phyloP scores from a whole-genome alignment of 2,329 filamentous ascomycete genomes.

The Paraconiothyrium brasiliense region DNA sequence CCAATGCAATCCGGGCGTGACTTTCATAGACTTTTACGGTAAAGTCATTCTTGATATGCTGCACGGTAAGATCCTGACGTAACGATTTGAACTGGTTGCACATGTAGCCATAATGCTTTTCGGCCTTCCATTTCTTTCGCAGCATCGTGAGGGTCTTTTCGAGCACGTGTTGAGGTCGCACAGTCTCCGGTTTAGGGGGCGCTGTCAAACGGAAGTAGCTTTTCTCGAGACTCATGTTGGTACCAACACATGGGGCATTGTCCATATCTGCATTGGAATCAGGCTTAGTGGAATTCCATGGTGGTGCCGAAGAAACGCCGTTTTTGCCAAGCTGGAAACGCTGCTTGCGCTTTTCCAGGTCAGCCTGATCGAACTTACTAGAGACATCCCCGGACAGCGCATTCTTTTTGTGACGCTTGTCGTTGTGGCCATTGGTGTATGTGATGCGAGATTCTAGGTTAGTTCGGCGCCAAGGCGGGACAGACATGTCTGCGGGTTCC shows the following conservation, averaged over 20 bases:
- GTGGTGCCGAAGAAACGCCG: slow-evolving; percentile 64
- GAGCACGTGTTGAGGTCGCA: slow-evolving; percentile 83
- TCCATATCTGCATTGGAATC: slow-evolving; percentile 59
- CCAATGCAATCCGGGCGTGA: slow-evolving; percentile 94
- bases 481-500: slow-evolving; percentile 61
- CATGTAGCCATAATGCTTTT: slow-evolving; percentile 95
- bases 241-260: slow-evolving; percentile 81
- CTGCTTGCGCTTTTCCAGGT: slow-evolving; percentile 86
- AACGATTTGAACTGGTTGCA: slow-evolving; percentile 99
- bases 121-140: slow-evolving; percentile 93
- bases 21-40: slow-evolving; percentile 97
- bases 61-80: slow-evolving; percentile 96
- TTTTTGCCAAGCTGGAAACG: slow-evolving; percentile 74
- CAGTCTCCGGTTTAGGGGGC: slow-evolving; percentile 85
- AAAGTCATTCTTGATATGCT: slow-evolving; percentile 96
- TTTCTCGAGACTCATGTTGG: slow-evolving; percentile 87
- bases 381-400: slow-evolving; percentile 60
- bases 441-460: slow-evolving; percentile 79
- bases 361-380: slow-evolving; percentile 91
- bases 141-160: slow-evolving; percentile 86
- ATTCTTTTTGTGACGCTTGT: slow-evolving; percentile 59
- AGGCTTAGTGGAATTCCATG: slow-evolving; percentile 56
- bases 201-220: slow-evolving; percentile 93
- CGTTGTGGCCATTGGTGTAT: slow-evolving; percentile 59
- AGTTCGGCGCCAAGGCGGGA: slow-evolving; percentile 78